Percentiles rank a stretch among this genome's conserved stretches.
These are phyloP conservation scores for Selaginella tamariscina DNA, from an alignment of 75 land plant species.

Conservation along the genomic window DNA sequence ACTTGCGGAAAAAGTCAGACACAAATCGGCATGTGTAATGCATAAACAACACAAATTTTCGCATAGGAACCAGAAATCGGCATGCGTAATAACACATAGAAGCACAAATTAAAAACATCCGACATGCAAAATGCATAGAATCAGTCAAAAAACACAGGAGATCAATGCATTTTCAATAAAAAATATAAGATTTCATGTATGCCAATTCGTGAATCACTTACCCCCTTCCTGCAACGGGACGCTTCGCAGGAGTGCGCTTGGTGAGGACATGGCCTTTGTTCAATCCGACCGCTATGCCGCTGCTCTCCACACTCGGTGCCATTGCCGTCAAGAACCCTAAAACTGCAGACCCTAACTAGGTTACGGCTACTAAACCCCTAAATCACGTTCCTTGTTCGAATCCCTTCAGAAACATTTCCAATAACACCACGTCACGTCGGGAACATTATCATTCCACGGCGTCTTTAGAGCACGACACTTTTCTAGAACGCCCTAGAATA, in stretches of 20 bases:
- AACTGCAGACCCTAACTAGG: not conserved
- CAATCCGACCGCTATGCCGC: constrained; percentile 62
- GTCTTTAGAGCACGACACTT: not conserved
- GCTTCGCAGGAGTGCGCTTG: constrained; percentile 52
- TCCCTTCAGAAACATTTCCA: too few relatives aligned
- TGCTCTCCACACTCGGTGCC: constrained; percentile 66
- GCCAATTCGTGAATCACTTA: constrained; percentile 14
- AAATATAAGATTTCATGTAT: not conserved
- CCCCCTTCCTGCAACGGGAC: constrained; percentile 69
- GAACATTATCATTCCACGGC: too few relatives aligned
- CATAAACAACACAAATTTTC: too few relatives aligned
- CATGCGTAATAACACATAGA: too few relatives aligned
- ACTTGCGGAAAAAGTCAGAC: too few relatives aligned
- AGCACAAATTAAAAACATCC: too few relatives aligned
- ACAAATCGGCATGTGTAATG: too few relatives aligned
- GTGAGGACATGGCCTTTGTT: constrained; percentile 72
- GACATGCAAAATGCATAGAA: too few relatives aligned
- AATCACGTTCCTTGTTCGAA: too few relatives aligned
- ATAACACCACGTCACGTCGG: too few relatives aligned
- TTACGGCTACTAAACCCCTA: too few relatives aligned
- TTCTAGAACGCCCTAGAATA: not conserved
- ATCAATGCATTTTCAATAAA: not conserved
- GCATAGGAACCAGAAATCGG: too few relatives aligned
- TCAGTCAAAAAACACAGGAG: not conserved
- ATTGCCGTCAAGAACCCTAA: constrained; percentile 21